Percentiles rank a stretch among this genome's conserved stretches.
These are phyloP conservation scores for Chrysanthemum seticuspe DNA, from an alignment of 129 eudicot species.

Conservation along the genomic window DNA sequence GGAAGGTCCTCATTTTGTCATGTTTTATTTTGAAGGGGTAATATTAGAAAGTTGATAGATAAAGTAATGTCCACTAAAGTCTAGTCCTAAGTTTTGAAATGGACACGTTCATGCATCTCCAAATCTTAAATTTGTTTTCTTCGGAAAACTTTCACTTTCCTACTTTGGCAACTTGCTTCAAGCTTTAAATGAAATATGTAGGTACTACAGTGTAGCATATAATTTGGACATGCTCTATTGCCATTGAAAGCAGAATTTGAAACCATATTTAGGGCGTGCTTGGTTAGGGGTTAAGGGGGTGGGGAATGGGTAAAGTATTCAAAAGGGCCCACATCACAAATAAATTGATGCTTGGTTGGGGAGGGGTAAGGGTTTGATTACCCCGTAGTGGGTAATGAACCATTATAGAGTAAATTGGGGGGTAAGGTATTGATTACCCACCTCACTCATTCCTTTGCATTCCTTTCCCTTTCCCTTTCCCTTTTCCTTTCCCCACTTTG, in stretches of 20 bases:
- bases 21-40: constrained; percentile 2
- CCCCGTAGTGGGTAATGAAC: no score
- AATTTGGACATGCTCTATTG: background rate
- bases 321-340: no score
- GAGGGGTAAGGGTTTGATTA: no score
- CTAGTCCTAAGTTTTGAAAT: background rate
- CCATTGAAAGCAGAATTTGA: background rate
- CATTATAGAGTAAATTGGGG: no score
- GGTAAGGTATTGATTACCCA: no score
- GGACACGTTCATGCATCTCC: constrained; percentile 32
- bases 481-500: no score
- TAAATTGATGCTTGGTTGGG: no score
- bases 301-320: no score
- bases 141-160: constrained; percentile 15
- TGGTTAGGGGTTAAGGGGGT: no score
- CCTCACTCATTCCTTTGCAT: no score
- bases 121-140: background rate
- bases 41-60: constrained; percentile 12
- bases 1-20: constrained; percentile 16
- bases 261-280: no score
- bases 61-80: constrained; percentile 8
- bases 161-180: constrained; percentile 19
- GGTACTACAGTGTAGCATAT: background rate
- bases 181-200: constrained; percentile 4
- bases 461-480: no score